Conservation (phyloP, 2,329 filamentous ascomycete species). For the Colletotrichum australisinense region DNA sequence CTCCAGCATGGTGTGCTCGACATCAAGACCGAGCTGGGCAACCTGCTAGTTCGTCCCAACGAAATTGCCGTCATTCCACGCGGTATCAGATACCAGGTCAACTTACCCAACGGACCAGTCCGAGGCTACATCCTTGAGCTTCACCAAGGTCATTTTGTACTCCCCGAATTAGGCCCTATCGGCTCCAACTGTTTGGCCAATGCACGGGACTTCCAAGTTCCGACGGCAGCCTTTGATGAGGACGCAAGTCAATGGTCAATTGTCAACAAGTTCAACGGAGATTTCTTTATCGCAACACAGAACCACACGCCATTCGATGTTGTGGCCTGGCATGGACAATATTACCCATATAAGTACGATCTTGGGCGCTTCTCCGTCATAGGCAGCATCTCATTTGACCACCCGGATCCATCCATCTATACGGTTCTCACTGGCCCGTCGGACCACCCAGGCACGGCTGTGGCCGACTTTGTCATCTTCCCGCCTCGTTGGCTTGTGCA, state of each 20-base stretch:
- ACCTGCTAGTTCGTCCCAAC: slow-evolving; percentile 69
- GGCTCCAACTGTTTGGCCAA: slow-evolving; percentile 77
- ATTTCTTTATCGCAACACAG: slow-evolving; percentile 68
- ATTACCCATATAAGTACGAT: slow-evolving; percentile 77
- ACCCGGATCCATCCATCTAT: slow-evolving; percentile 74
- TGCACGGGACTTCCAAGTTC: slow-evolving; percentile 72
- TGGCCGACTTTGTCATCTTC: slow-evolving; percentile 70
- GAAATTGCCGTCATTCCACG: slow-evolving; percentile 74
- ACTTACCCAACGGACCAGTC: slow-evolving; percentile 66
- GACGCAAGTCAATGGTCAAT: slow-evolving; percentile 60
- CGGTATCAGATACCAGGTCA: slow-evolving; percentile 71
- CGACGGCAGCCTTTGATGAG: slow-evolving; percentile 68
- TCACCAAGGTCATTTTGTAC: slow-evolving; percentile 71
- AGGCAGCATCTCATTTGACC: slow-evolving; percentile 71
- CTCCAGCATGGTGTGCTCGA: slow-evolving; percentile 72
- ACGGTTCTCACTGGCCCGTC: slow-evolving; percentile 66
- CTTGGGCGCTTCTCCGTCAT: slow-evolving; percentile 73
- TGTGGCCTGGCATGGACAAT: slow-evolving; percentile 76
- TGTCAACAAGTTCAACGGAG: slow-evolving; percentile 67
- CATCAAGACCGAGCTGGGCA: slow-evolving; percentile 74
- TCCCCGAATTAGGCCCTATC: slow-evolving; percentile 75
- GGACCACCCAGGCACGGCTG: slow-evolving; percentile 62
- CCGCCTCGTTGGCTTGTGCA: slow-evolving; percentile 70
- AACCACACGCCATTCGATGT: slow-evolving; percentile 74
- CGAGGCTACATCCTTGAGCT: slow-evolving; percentile 76